phyloP scores from a whole-genome alignment of 768 basidiomycete species.

The Podaxis rugospora region DNA sequence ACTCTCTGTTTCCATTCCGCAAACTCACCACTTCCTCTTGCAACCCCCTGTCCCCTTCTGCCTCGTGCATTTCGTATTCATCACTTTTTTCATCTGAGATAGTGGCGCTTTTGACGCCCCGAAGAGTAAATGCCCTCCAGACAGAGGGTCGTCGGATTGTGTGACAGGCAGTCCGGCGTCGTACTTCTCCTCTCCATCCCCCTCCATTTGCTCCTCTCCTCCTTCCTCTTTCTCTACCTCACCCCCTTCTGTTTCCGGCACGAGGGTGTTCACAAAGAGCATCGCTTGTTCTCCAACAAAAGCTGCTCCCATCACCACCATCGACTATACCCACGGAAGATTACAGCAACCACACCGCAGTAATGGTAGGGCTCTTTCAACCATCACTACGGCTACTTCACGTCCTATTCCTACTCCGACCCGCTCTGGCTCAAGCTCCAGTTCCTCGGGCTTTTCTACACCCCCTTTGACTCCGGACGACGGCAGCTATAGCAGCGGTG shows the following conservation, averaged over 20 bases:
- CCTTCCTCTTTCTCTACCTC: conserved; percentile 19
- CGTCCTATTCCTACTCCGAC: conserved; percentile 19
- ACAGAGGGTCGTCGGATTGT: conserved; percentile 91
- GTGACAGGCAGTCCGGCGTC: conserved; percentile 92
- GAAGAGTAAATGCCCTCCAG: conserved; percentile 89
- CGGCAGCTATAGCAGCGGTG: conserved; percentile 39
- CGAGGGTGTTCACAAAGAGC: conserved; percentile 8
- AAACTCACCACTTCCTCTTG: not conserved
- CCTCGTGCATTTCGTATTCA: not conserved
- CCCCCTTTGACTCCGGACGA: conserved; percentile 80
- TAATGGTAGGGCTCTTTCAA: not conserved
- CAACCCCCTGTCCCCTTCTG: conserved; percentile 3
- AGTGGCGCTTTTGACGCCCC: conserved; percentile 98
- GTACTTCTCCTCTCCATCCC: conserved; percentile 40
- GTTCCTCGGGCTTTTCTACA: conserved; percentile 54
- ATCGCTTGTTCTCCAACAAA: conserved; percentile 19
- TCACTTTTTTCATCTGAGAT: conserved; percentile 3
- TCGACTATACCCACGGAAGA: conserved; percentile 14
- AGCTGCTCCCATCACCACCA: conserved; percentile 17
- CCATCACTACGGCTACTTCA: not conserved
- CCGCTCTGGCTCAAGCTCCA: conserved; percentile 35
- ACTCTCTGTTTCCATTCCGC: not conserved
- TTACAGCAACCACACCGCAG: conserved; percentile 1
- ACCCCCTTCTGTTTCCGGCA: conserved; percentile 4
- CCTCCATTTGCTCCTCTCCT: conserved; percentile 27